A percentile compares a stretch with the other conserved stretches of the same genome.
Evolutionary conservation across 495 filamentous ascomycete species (phyloP).

Genomic region (Aspergillus sclerotioniger): DNA sequence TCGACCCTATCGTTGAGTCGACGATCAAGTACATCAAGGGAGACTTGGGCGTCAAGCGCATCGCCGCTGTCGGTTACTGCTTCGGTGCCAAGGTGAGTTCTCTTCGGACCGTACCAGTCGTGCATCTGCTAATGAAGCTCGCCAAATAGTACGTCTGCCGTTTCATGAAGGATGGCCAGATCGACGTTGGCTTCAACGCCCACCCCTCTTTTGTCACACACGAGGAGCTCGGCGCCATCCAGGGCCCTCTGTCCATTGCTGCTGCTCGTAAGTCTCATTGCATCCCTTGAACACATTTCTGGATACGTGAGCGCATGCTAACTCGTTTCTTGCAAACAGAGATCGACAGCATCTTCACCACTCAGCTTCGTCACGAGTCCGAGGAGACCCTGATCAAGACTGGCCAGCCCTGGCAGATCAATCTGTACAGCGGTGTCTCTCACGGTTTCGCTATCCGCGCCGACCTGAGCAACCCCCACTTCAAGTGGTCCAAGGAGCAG

Average conservation of each 20-base stretch:
- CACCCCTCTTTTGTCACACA: constrained; percentile 76
- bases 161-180: constrained; percentile 43
- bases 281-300: neutral
- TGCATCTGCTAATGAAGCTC: neutral
- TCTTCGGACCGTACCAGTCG: neutral
- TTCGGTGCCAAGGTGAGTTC: constrained; percentile 44
- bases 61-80: constrained; percentile 60
- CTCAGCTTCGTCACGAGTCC: constrained; percentile 64
- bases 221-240: constrained; percentile 70
- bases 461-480: constrained; percentile 56
- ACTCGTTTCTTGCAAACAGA: constrained; percentile 43
- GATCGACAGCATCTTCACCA: constrained; percentile 75
- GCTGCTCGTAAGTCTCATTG: constrained; percentile 57
- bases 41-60: constrained; percentile 58
- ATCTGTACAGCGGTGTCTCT: constrained; percentile 67
- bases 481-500: constrained; percentile 81
- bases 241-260: constrained; percentile 70
- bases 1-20: constrained; percentile 64
- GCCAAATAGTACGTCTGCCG: constrained; percentile 39
- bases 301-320: neutral
- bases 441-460: constrained; percentile 81
- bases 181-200: constrained; percentile 68
- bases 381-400: constrained; percentile 60
- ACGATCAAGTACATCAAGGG: constrained; percentile 58
- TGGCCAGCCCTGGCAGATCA: constrained; percentile 74